These are phyloP conservation scores for Guillardia theta DNA, from an alignment of 78 protist genomes.

Conservation along the genomic window DNA sequence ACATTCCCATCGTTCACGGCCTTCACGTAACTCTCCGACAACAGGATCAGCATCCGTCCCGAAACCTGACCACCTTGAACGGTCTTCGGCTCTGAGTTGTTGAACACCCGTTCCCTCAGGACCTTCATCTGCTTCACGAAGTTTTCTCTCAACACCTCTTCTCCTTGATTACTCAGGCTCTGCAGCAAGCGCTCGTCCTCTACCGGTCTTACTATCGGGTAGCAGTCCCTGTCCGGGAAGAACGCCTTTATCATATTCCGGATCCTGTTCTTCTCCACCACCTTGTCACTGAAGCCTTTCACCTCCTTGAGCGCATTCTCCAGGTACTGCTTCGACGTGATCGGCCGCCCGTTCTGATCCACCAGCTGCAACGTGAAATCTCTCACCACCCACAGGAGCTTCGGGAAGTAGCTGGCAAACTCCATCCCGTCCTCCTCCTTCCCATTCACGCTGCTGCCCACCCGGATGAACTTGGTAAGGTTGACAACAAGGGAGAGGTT, in stretches of 20 bases:
- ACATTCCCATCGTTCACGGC: background rate
- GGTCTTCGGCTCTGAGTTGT: background rate
- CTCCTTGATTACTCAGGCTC: background rate
- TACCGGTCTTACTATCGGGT: background rate
- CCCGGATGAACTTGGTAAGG: background rate
- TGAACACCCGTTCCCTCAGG: background rate
- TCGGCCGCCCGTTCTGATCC: background rate
- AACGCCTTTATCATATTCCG: background rate
- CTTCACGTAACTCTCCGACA: background rate
- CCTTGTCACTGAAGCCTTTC: background rate
- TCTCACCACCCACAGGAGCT: slow-evolving; percentile 52
- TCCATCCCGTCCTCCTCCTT: background rate
- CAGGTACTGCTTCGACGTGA: slow-evolving; percentile 26
- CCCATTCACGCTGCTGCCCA: background rate
- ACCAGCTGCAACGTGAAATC: slow-evolving; percentile 48
- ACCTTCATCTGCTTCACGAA: background rate
- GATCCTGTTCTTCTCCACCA: background rate
- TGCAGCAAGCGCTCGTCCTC: background rate
- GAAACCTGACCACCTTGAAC: background rate
- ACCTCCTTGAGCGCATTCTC: background rate
- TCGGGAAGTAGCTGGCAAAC: slow-evolving; percentile 25
- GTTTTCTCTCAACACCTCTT: background rate
- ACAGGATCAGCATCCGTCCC: background rate
- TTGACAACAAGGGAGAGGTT: background rate
- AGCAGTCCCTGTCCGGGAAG: background rate